Conservation (phyloP, 1,284 basidiomycete species). For the Ganoderma multipileum region DNA sequence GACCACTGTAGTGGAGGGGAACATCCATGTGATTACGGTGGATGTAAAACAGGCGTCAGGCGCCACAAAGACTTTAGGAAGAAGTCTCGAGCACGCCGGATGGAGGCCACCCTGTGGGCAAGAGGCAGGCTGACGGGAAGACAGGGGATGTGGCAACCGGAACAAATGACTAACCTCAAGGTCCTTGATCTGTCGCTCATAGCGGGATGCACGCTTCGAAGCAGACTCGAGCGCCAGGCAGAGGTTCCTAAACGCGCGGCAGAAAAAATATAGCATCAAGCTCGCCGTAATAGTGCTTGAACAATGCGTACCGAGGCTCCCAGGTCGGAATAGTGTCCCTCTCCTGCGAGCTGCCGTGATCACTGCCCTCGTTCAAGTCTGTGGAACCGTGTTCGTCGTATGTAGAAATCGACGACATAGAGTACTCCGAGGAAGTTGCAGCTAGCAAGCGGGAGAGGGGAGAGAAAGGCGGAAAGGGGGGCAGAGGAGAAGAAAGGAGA, state of each 20-base stretch:
- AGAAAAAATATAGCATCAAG: background rate
- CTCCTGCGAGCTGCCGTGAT: constrained; percentile 22
- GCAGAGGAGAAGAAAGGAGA: constrained; percentile 5
- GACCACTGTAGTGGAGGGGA: background rate
- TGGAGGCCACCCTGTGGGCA: background rate
- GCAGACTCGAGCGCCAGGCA: constrained; percentile 51
- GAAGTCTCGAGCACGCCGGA: constrained; percentile 20
- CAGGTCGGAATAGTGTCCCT: constrained; percentile 23
- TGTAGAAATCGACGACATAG: constrained; percentile 26
- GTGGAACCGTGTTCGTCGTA: constrained; percentile 22
- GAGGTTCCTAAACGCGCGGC: constrained; percentile 19
- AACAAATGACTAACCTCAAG: constrained; percentile 59
- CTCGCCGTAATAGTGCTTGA: background rate
- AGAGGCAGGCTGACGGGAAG: background rate
- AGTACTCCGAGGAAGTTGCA: background rate
- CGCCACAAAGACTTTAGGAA: constrained; percentile 3
- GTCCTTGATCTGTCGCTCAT: constrained; percentile 72
- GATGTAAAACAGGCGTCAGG: constrained; percentile 11
- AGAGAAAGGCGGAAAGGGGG: background rate
- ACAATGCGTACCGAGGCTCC: constrained; percentile 27
- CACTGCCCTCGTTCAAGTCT: constrained; percentile 16
- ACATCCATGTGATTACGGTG: constrained; percentile 23
- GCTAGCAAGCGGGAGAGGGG: background rate
- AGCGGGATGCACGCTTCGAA: constrained; percentile 57
- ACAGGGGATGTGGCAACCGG: constrained; percentile 4